These are phyloP conservation scores for Coleophoma cylindrospora DNA, from an alignment of 2,329 filamentous ascomycete species.

Conservation along the genomic window DNA sequence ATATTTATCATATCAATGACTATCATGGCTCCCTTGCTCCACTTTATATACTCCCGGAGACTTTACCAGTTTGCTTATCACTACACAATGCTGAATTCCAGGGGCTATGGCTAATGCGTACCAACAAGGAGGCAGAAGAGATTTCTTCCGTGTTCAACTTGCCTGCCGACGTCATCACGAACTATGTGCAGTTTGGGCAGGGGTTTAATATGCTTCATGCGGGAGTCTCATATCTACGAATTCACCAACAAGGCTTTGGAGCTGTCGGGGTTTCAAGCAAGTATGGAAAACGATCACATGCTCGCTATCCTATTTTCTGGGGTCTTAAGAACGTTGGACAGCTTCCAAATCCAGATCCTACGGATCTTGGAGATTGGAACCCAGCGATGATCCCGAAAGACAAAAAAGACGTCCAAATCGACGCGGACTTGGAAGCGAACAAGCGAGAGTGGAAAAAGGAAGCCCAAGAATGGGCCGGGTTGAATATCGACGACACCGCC, in stretches of 20 bases:
- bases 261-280: constrained; percentile 61
- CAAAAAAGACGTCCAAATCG: neutral
- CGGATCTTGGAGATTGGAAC: neutral
- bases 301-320: constrained; percentile 61
- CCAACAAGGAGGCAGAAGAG: neutral
- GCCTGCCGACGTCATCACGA: neutral
- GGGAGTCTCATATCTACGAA: neutral
- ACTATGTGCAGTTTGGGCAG: neutral
- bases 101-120: neutral
- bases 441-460: neutral
- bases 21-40: constrained; percentile 59
- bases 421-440: neutral
- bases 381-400: neutral
- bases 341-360: neutral
- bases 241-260: constrained; percentile 60
- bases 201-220: neutral
- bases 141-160: neutral
- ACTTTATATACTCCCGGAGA: constrained; percentile 57
- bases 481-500: constrained; percentile 53
- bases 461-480: constrained; percentile 31
- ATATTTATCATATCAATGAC: constrained; percentile 58
- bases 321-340: neutral
- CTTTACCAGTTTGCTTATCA: constrained; percentile 55
- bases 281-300: neutral
- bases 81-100: constrained; percentile 62